Evolutionary conservation across 108 stramenopile genomes (phyloP), one percentile per base, ranked within the genome.

Genomic region (Stephanodiscus triporus): DNA sequence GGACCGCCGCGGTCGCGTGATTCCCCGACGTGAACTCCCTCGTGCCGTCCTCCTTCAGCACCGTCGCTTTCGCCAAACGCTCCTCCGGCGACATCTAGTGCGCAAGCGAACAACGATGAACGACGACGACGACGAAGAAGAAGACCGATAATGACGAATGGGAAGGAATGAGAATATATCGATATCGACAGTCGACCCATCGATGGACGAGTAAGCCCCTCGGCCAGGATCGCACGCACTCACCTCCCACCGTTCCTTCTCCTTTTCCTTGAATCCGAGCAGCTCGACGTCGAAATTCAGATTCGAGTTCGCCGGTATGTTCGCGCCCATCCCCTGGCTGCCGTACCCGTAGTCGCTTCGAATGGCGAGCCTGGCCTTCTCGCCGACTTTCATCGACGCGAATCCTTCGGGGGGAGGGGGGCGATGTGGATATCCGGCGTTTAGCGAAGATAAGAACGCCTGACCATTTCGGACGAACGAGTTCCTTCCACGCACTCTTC

Each of bases 271-370:
- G 78, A 98, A 95, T 47, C 75, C 85, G 4, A 99, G 63, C 14
- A 99, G 75, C 72, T 99, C 99, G 6, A 99, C 96, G 53, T 99
- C 99, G 73, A 98, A 99, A 40, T 85, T 77, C 38, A 99, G 71
- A 22, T 85, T 87, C 9, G 97, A 86, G 70, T 92, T 82, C 6
- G 84, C 81, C 8, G 97, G 96, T 72, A 98, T 98, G 27, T 91
- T 94, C 19, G 96, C 97, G 1, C 97, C 97, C 26, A 80, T 85
- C 16, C 97, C 97, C 8, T 53, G 22, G 9, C 82, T 82, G 0
- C 99, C 99, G 68, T 99, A 99, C 10, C 87, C 99, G 64, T 97
- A 98, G 63, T 98, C 97, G 34, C 89, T 77, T 53, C 81, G 78
- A 27, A 89, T 84, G 38, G 74, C 71, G 9, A 96, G 78, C 17